Percentiles rank a stretch among this genome's conserved stretches.
These are phyloP conservation scores for Darksidea phi DNA, from an alignment of 495 filamentous ascomycete genomes.

Conservation along the genomic window DNA sequence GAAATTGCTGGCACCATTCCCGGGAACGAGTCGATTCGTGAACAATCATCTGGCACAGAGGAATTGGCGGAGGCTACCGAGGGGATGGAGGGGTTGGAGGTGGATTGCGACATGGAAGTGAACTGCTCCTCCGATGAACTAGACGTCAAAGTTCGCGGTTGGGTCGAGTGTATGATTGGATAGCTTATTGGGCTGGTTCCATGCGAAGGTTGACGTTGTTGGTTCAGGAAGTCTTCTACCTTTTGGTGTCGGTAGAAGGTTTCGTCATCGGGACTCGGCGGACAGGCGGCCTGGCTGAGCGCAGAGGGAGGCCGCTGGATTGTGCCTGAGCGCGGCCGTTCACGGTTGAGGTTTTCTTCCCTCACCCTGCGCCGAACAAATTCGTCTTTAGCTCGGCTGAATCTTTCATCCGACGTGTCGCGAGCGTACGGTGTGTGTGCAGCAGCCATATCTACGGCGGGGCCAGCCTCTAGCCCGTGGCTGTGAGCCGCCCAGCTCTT, in stretches of 20 bases:
- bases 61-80: slow-evolving; percentile 47
- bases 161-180: slow-evolving; percentile 16
- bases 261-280: slow-evolving; percentile 46
- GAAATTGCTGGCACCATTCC: slow-evolving; percentile 27
- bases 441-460: neutral
- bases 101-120: slow-evolving; percentile 44
- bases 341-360: slow-evolving; percentile 26
- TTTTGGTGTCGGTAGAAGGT: slow-evolving; percentile 27
- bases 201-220: slow-evolving; percentile 21
- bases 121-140: slow-evolving; percentile 48
- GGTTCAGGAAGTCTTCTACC: slow-evolving; percentile 24
- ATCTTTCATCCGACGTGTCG: slow-evolving; percentile 38
- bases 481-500: slow-evolving; percentile 3
- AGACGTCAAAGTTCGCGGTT: slow-evolving; percentile 35
- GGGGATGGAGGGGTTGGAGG: slow-evolving; percentile 48
- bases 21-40: slow-evolving; percentile 3
- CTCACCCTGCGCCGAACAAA: slow-evolving; percentile 32
- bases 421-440: slow-evolving; percentile 8
- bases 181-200: slow-evolving; percentile 37
- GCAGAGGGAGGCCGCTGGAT: slow-evolving; percentile 23
- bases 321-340: slow-evolving; percentile 13
- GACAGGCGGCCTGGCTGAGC: slow-evolving; percentile 37
- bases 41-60: slow-evolving; percentile 39
- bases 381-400: slow-evolving; percentile 42
- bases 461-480: slow-evolving; percentile 2